Base-by-base conservation (phyloP, 225 moss, liverwort and hornwort genomes). In the Straminergon stramineum region DNA sequence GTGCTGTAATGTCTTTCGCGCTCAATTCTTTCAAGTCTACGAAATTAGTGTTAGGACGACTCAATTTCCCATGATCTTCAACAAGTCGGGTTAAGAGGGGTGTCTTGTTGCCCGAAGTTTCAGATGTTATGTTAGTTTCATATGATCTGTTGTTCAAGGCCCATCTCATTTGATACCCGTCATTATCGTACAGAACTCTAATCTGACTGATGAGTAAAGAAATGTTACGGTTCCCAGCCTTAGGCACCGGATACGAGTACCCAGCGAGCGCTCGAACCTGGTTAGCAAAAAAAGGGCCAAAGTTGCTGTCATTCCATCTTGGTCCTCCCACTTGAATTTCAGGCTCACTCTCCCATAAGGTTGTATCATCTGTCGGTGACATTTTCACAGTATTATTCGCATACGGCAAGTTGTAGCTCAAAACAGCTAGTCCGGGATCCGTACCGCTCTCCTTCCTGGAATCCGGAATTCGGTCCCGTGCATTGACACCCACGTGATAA, bases 41-140 rank as follows among this genome's bases (percentile, higher is more conserved):
- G 3, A 9, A 75, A 64, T 17, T 52, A 35, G 17, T 16, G 9
- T 37, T 37, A 10, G 8, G 28, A 37, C 2, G 48, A 20, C 7
- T 9, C 4, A 27, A 1, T 7, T 16, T 3, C 7, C 13, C 6
- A 1, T 6, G 15, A 35, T 27, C 2, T 18, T 26, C 17, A 23
- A 37, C 41, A 18, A 73, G 75, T 17, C 19, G 45, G 2, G 68
- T 67, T 31, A 93, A 69, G 30, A 95, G 90, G 61, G 61, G 60
- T 17, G 37, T 43, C 34, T 35, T 43, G 31, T 52, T 30, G 6
- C 16, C 26, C 24, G 15, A 34, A 12, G 45, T 81, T 18, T 37
- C 56, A 56, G 13, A 9, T 10, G 79, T 16, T 6, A 79, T 37
- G 56, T 56, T 24, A 24, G 79, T 57, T 1, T 83, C 70, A 3